A percentile compares a stretch with the other conserved stretches of the same genome.
phyloP scores from a whole-genome alignment of 2,329 filamentous ascomycete genomes.

The Colletotrichum orchidophilum region DNA sequence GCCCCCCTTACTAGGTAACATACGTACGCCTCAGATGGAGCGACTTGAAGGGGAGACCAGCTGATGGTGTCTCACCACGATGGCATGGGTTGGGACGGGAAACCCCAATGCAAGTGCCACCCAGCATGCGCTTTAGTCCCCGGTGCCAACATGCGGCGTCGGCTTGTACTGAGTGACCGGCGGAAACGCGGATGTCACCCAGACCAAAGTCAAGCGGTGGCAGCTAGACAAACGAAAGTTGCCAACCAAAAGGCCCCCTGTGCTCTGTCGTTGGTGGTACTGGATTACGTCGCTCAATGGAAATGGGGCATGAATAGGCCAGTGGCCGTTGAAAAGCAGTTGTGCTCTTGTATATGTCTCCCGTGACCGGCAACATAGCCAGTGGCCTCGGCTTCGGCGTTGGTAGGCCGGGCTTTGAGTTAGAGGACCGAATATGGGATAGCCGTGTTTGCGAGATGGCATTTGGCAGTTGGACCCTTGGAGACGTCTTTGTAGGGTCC shows the following conservation, averaged over 20 bases:
- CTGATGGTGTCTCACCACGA: conserved; percentile 29
- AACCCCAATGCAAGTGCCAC: conserved; percentile 16
- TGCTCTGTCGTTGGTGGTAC: background rate
- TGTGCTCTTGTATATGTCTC: background rate
- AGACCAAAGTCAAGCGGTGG: background rate
- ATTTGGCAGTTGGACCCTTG: conserved; percentile 20
- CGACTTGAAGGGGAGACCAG: conserved; percentile 19
- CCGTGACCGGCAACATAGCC: background rate
- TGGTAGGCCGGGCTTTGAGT: background rate
- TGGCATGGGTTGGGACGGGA: conserved; percentile 14
- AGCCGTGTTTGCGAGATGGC: conserved; percentile 21
- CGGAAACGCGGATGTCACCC: background rate
- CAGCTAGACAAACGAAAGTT: background rate
- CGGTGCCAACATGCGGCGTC: conserved; percentile 1
- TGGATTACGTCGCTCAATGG: background rate
- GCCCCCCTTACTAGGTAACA: background rate
- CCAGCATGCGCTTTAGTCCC: conserved; percentile 1
- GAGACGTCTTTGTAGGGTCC: background rate
- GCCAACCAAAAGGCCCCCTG: background rate
- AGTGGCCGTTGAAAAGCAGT: background rate
- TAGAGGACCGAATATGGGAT: conserved; percentile 18
- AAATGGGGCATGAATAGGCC: background rate
- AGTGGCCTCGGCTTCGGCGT: conserved; percentile 4
- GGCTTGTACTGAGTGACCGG: background rate
- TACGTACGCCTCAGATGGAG: conserved; percentile 6